These are phyloP conservation scores for Apiotrichum akiyoshidainum DNA, from an alignment of 1,284 basidiomycete genomes.

Conservation along the genomic window DNA sequence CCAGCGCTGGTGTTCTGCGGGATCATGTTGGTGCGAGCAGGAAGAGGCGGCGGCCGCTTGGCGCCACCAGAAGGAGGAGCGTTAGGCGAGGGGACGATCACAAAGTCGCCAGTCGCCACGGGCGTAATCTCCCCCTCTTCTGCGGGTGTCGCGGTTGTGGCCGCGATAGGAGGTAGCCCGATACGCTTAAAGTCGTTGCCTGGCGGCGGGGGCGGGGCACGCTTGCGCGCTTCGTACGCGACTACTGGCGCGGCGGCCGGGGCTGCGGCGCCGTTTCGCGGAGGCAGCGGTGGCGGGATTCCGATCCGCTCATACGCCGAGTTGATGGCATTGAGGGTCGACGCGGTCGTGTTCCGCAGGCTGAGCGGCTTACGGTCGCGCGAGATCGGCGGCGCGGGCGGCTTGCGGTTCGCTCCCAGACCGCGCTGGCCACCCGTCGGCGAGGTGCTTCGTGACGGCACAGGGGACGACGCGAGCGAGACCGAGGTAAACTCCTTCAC, in stretches of 20 bases:
- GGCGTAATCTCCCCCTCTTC: conserved; percentile 28
- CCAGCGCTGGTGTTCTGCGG: background rate
- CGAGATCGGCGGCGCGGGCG: conserved; percentile 13
- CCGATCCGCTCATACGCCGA: conserved; percentile 13
- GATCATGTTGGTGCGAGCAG: background rate
- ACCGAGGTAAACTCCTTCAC: conserved; percentile 24
- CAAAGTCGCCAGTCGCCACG: conserved; percentile 41
- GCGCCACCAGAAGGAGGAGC: background rate
- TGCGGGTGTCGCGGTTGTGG: background rate
- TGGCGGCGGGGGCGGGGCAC: conserved; percentile 14
- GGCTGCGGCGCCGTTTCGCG: conserved; percentile 4
- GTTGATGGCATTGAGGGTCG: conserved; percentile 6
- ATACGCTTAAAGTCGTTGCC: conserved; percentile 16
- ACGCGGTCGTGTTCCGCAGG: background rate
- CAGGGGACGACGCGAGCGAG: conserved; percentile 7
- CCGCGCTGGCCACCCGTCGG: background rate
- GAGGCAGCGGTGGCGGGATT: conserved; percentile 20
- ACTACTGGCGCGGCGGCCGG: background rate
- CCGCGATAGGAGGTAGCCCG: conserved; percentile 8
- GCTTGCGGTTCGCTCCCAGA: conserved; percentile 1
- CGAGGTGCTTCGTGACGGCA: background rate
- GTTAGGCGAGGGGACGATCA: conserved; percentile 31
- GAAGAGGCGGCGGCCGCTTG: conserved; percentile 4
- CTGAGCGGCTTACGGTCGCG: conserved; percentile 12
- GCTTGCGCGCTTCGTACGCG: conserved; percentile 14